Conservation (phyloP, 2,329 filamentous ascomycete genomes). For the Nemania diffusa region DNA sequence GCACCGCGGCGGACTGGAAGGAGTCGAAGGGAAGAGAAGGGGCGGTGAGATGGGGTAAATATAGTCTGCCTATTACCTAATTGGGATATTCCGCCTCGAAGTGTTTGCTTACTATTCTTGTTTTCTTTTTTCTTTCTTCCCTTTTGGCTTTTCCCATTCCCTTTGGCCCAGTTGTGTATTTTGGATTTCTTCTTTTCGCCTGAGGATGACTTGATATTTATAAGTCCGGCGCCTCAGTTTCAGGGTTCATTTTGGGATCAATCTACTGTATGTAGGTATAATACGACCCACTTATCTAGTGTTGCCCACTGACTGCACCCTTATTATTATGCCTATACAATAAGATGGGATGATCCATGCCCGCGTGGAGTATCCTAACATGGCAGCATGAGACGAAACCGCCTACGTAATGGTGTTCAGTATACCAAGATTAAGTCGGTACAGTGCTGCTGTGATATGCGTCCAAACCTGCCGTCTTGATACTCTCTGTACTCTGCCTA, state of each 20-base stretch:
- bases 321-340: not conserved
- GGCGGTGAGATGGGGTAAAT: not conserved
- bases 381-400: not conserved
- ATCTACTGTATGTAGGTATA: not conserved
- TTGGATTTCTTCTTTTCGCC: not conserved
- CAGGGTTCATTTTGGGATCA: not conserved
- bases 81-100: not conserved
- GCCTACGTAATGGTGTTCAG: not conserved
- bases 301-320: not conserved
- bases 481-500: not conserved
- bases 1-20: not conserved
- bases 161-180: not conserved
- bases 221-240: not conserved
- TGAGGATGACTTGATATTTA: not conserved
- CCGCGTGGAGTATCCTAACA: constrained; percentile 17
- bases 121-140: not conserved
- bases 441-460: not conserved
- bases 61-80: not conserved
- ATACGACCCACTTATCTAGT: not conserved
- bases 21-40: not conserved
- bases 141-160: not conserved
- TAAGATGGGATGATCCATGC: constrained; percentile 1
- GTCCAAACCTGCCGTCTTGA: not conserved
- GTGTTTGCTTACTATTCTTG: not conserved
- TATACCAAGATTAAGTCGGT: not conserved